Conservation (phyloP, 768 basidiomycete species). For the Kwoniella sp. region DNA sequence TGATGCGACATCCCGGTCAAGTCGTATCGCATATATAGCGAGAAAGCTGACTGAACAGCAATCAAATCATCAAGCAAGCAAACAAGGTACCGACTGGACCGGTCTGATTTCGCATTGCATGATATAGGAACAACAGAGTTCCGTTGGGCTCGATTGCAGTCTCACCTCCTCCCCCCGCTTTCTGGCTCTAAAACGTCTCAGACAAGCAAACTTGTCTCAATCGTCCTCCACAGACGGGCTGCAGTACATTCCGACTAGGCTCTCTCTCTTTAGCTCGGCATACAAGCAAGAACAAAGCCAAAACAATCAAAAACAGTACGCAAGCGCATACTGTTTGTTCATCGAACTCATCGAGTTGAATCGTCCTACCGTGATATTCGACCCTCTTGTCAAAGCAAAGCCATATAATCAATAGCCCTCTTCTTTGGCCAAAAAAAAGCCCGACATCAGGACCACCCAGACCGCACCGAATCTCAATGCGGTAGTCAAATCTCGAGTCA, state of each 20-base stretch:
- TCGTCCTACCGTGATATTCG: too few species aligned
- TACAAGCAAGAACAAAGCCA: too few species aligned
- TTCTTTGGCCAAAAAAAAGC: too few species aligned
- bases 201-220: neutral
- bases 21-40: neutral
- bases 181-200: neutral
- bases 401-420: too few species aligned
- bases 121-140: neutral
- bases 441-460: neutral
- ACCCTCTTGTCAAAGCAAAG: too few species aligned
- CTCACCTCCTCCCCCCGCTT: neutral
- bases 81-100: neutral
- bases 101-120: neutral
- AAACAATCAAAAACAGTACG: too few species aligned
- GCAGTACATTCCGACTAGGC: too few species aligned
- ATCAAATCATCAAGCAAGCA: neutral
- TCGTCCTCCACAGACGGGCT: neutral
- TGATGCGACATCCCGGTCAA: neutral
- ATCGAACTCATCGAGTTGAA: too few species aligned
- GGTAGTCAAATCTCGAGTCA: constrained; percentile 10
- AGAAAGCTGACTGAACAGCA: neutral
- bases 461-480: constrained; percentile 6
- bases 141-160: neutral
- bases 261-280: too few species aligned
- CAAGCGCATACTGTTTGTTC: too few species aligned